Base-by-base conservation (phyloP, 225 moss, liverwort and hornwort genomes). In the Antitrichia curtipendula region DNA sequence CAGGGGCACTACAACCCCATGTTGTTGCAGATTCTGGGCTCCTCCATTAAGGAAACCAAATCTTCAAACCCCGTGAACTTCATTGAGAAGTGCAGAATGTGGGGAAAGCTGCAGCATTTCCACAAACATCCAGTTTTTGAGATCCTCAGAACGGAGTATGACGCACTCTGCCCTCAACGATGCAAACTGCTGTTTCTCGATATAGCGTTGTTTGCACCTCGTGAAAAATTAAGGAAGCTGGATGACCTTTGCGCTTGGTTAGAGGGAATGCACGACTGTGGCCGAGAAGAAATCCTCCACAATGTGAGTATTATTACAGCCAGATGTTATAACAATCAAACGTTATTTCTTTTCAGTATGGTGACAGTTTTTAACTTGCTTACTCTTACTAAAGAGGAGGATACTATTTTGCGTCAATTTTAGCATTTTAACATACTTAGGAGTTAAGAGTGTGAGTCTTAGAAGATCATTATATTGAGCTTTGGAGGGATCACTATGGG, bases 201-300 rank as follows among this genome's bases (percentile, higher is more conserved):
- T 56, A 25, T 90, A 45, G 63, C 50, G 34, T 25, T 90, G 53
- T 90, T 88, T 78, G 90, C 86, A 76, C 86, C 88, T 86, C 88
- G 77, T 77, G 60, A 60, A 62, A 88, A 85, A 69, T 77, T 85
- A 12, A 57, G 53, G 60, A 85, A 62, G 66, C 62, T 82, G 61
- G 75, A 82, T 45, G 90, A 85, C 38, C 88, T 90, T 47, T 88
- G 88, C 85, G 22, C 16, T 66, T 87, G 90, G 90, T 64, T 90
- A 53, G 75, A 74, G 69, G 80, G 10, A 43, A 82, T 90, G 61
- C 9, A 90, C 82, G 88, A 68, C 58, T 53, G 23, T 31, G 61
- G 64, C 47, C 56, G 56, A 62, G 90, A 72, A 32, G 80, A 87
- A 38, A 78, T 87, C n/a, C 58, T 90, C 38, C 31, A 64, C 57